Evolutionary conservation across 768 basidiomycete genomes (phyloP).

Genomic region (Tulasnella sp.): DNA sequence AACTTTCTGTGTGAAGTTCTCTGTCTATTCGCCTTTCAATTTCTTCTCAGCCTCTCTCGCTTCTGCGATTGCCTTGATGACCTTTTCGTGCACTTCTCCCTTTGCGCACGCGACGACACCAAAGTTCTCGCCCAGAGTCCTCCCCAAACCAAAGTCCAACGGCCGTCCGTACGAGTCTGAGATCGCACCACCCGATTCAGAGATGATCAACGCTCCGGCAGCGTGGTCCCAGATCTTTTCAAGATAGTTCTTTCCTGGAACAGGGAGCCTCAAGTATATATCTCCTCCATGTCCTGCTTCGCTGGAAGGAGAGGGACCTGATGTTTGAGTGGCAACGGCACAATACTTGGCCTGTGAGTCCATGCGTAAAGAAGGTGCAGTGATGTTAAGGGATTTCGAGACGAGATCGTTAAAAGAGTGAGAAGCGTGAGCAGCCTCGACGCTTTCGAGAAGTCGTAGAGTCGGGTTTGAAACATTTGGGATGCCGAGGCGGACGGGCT

Average conservation of each 20-base stretch:
- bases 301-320: constrained; percentile 38
- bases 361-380: constrained; percentile 54
- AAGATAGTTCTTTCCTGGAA: constrained; percentile 53
- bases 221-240: constrained; percentile 99
- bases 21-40: not conserved
- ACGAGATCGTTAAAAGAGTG: constrained; percentile 73
- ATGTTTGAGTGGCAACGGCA: constrained; percentile 35
- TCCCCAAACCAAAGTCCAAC: constrained; percentile 77
- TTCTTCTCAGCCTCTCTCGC: constrained; percentile 33
- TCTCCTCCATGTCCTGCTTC: constrained; percentile 50
- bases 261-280: constrained; percentile 70
- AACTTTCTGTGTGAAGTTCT: too few species aligned
- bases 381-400: constrained; percentile 52
- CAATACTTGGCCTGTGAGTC: constrained; percentile 96
- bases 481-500: not conserved
- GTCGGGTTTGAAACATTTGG: constrained; percentile 15
- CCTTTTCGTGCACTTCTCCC: constrained; percentile 46
- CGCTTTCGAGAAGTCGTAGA: constrained; percentile 72
- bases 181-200: constrained; percentile 83
- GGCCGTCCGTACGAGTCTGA: constrained; percentile 68
- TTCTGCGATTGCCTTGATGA: constrained; percentile 63
- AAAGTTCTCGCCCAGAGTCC: constrained; percentile 75
- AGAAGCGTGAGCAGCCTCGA: constrained; percentile 87
- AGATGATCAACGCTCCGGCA: constrained; percentile 68
- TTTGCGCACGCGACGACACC: constrained; percentile 78